Percentiles rank a stretch among this genome's conserved stretches.
Conservation (phyloP, 257 asterid genomes). For the Solanum etuberosum region DNA sequence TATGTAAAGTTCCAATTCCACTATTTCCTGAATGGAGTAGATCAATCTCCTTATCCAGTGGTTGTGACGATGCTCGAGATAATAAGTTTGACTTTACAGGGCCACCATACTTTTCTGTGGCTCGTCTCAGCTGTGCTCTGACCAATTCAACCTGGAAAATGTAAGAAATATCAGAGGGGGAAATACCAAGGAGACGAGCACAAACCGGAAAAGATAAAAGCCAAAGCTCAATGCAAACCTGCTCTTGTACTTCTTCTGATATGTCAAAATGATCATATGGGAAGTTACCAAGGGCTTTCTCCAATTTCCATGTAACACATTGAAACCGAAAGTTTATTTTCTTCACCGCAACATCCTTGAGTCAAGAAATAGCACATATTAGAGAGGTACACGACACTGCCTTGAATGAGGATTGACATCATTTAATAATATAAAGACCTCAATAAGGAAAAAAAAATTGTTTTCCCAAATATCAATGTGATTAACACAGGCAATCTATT, state of each 20-base stretch:
- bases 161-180: slow-evolving; percentile 4
- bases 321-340: slow-evolving; percentile 67
- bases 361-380: slow-evolving; percentile 12
- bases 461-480: not conserved
- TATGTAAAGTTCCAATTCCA: slow-evolving; percentile 32
- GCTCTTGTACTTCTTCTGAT: slow-evolving; percentile 94
- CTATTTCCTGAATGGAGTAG: slow-evolving; percentile 37
- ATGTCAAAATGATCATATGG: slow-evolving; percentile 60
- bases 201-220: not conserved
- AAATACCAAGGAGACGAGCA: not conserved
- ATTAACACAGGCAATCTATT: not conserved
- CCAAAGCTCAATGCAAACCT: slow-evolving; percentile 33
- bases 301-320: slow-evolving; percentile 83
- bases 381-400: slow-evolving; percentile 3
- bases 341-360: slow-evolving; percentile 56
- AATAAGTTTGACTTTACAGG: slow-evolving; percentile 49
- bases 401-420: not conserved
- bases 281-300: slow-evolving; percentile 53
- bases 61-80: slow-evolving; percentile 54
- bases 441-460: not conserved
- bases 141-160: slow-evolving; percentile 50
- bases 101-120: slow-evolving; percentile 72
- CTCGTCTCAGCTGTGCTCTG: slow-evolving; percentile 74
- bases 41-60: slow-evolving; percentile 55
- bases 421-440: not conserved